Conservation (phyloP, 2,329 filamentous ascomycete species). For the Hirsutella thompsonii region DNA sequence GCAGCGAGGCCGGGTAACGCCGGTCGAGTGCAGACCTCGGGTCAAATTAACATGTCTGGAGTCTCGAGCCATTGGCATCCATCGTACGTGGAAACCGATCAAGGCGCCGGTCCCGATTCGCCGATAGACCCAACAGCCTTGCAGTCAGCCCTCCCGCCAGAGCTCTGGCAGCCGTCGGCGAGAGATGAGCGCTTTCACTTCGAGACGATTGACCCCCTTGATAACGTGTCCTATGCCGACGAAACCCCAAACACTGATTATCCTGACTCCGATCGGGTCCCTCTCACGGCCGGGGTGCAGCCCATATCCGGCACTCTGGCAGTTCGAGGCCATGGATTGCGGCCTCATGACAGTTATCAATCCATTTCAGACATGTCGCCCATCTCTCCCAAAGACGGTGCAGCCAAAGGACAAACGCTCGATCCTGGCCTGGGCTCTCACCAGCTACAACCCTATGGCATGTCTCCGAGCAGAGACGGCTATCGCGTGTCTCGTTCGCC, state of each 20-base stretch:
- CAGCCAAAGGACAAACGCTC: conserved; percentile 42
- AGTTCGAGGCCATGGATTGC: conserved; percentile 25
- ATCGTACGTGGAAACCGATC: conserved; percentile 25
- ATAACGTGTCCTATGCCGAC: conserved; percentile 18
- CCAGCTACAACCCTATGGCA: conserved; percentile 44
- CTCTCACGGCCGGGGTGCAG: conserved; percentile 41
- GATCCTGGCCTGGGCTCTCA: conserved; percentile 43
- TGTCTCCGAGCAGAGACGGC: conserved; percentile 37
- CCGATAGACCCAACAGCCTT: conserved; percentile 40
- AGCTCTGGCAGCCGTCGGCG: conserved; percentile 23
- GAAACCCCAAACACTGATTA: conserved; percentile 20
- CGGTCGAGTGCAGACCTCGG: conserved; percentile 7
- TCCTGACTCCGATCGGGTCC: conserved; percentile 45
- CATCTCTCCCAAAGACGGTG: conserved; percentile 34
- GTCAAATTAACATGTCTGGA: conserved; percentile 20
- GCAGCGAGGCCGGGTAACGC: neutral
- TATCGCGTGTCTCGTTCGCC: conserved; percentile 46
- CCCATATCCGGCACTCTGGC: conserved; percentile 39
- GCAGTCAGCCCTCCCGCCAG: conserved; percentile 41
- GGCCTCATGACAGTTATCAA: conserved; percentile 42
- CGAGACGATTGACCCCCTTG: conserved; percentile 17
- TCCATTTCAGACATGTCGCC: conserved; percentile 43
- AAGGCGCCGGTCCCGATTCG: conserved; percentile 26
- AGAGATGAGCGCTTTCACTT: conserved; percentile 13
- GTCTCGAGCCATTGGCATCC: conserved; percentile 42